Evolutionary conservation across 163 green algal species (phyloP).

Genomic region (Trebouxia gelatinosa): DNA sequence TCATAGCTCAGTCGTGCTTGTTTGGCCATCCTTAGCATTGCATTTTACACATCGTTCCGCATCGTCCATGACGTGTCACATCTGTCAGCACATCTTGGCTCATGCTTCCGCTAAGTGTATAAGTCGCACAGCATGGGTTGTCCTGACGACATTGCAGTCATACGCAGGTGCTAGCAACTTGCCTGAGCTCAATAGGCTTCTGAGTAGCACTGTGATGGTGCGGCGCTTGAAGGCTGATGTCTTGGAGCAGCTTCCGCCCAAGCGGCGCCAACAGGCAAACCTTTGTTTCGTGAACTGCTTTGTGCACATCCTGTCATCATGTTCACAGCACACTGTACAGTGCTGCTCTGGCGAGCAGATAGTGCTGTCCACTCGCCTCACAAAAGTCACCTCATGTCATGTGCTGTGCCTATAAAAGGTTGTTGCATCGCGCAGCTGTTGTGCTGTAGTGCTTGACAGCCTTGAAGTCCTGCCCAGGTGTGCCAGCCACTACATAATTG

Average conservation of each 20-base stretch:
- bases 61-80: not conserved
- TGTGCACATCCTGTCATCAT: not conserved
- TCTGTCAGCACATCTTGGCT: not conserved
- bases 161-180: constrained; percentile 40
- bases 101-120: not conserved
- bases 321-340: not conserved
- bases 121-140: not conserved
- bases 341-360: not conserved
- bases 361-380: not conserved
- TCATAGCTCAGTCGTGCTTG: not conserved
- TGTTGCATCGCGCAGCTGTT: not conserved
- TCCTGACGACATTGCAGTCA: not conserved
- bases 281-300: not conserved
- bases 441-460: not conserved
- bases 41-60: not conserved
- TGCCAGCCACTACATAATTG: not conserved
- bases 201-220: constrained; percentile 57
- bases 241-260: constrained; percentile 63
- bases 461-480: not conserved
- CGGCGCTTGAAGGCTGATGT: constrained; percentile 63
- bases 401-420: not conserved
- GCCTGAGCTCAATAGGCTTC: constrained; percentile 57
- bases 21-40: not conserved
- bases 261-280: constrained; percentile 46
- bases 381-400: not conserved